Base-by-base conservation (phyloP, 345 rosid species). In the Lepidium sativum region DNA sequence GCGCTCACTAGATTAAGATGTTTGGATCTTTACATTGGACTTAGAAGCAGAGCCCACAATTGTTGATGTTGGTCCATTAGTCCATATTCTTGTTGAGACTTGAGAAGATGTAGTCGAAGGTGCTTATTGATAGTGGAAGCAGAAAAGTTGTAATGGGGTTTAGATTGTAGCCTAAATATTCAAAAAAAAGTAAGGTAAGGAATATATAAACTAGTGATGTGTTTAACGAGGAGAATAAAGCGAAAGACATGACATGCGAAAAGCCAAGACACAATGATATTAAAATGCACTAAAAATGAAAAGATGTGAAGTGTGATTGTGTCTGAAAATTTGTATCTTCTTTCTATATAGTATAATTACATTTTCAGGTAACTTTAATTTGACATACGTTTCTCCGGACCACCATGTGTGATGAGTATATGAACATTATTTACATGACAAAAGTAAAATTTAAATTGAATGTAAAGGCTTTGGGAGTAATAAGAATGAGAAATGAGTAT, bases 221-320 rank as follows among this genome's bases (percentile, higher is more conserved):
- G 69, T 44, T 31, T 37, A 62, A 54, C 75, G 50, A 62, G 50
- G 63, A 62, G 75, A 44, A 70, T 62, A 54, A 54, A 54, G 63
- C 31, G 25, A 21, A 41, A 44, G 68, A 53, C 63, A 17, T 13
- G 40, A 52, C 61, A 43, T 37, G 39, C 43, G 45, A 62, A 61
- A 70, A 54, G 56, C 68, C 1, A 45, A 54, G 57, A 47, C 63
- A 70, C 18, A 43, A 33, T 69, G 52, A 53, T 69, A 32, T 31
- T 31, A 14, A 20, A 60, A 48, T 6, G 66, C 72, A 58, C 51
- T 20, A 38, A 39, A 39, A 45, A 25, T 35, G 48, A 47, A 39
- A 50, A 60, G 40, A 43, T 60, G 18, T 60, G 11, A 45, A 49
- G 40, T 13, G 25, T 55, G 59, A 18, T 43, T 31, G 34, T 31